Percentiles rank a stretch among this genome's conserved stretches.
phyloP scores from a whole-genome alignment of 2,329 filamentous ascomycete species.

The Pseudogymnoascus sp. region DNA sequence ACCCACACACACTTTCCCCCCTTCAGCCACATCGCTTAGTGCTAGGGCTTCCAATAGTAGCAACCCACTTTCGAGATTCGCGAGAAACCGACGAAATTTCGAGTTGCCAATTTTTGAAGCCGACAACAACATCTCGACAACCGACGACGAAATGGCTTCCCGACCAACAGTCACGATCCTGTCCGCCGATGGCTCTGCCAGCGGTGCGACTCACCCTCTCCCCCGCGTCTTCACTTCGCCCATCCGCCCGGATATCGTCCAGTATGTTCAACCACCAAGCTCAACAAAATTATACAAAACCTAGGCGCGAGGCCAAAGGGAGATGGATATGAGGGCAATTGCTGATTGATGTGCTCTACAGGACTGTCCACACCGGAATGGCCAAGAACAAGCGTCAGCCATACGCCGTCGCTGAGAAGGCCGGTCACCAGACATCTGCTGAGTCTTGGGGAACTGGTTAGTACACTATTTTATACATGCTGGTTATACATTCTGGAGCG shows the following conservation, averaged over 20 bases:
- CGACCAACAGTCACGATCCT: constrained; percentile 97
- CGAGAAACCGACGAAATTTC: constrained; percentile 10
- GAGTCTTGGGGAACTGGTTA: constrained; percentile 99
- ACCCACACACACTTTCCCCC: not conserved
- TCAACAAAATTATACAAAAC: not conserved
- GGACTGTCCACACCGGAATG: constrained; percentile 89
- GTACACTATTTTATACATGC: constrained; percentile 36
- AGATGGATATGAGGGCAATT: not conserved
- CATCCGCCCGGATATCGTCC: constrained; percentile 98
- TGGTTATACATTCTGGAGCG: not conserved
- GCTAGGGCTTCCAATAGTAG: constrained; percentile 8
- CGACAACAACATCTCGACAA: constrained; percentile 21
- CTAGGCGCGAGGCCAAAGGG: not conserved
- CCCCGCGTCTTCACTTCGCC: constrained; percentile 95
- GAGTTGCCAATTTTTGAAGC: constrained; percentile 12
- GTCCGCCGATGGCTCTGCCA: constrained; percentile 89
- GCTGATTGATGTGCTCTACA: constrained; percentile 27
- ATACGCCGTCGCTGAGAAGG: constrained; percentile 99
- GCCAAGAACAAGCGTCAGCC: constrained; percentile 99
- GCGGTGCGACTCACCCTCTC: constrained; percentile 81
- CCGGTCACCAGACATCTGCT: constrained; percentile 98
- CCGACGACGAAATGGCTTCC: constrained; percentile 62
- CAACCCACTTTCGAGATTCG: constrained; percentile 11
- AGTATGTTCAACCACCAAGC: constrained; percentile 49
- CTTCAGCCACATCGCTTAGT: constrained; percentile 5